Percentiles rank a stretch among this genome's conserved stretches.
These are phyloP conservation scores for Nitzschia palea DNA, from an alignment of 108 stramenopile genomes.

Conservation along the genomic window DNA sequence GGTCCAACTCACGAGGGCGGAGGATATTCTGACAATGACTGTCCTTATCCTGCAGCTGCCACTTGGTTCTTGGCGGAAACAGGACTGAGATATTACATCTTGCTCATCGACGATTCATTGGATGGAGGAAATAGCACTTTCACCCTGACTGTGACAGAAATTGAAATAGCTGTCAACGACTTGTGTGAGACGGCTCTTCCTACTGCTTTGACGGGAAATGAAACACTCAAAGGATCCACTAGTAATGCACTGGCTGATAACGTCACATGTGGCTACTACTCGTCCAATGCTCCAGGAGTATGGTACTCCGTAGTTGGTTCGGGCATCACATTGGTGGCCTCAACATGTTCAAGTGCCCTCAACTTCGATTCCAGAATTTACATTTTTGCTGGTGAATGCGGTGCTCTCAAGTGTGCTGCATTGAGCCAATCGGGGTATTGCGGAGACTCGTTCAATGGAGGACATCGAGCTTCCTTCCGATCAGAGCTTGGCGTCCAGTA, in stretches of 20 bases:
- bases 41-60: not conserved
- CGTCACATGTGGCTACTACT: not conserved
- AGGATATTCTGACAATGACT: no score
- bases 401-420: not conserved
- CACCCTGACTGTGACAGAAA: not conserved
- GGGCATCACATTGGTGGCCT: not conserved
- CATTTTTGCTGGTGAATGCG: constrained; percentile 6
- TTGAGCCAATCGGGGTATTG: no score
- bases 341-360: not conserved
- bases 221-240: not conserved
- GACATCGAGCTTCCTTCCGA: no score
- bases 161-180: constrained; percentile 4
- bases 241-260: not conserved
- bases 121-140: not conserved
- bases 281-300: not conserved
- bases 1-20: not conserved
- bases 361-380: not conserved
- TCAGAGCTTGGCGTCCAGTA: constrained; percentile 20
- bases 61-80: not conserved
- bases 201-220: not conserved
- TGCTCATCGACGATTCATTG: not conserved
- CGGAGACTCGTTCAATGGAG: no score
- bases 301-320: constrained; percentile 5
- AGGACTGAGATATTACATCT: constrained; percentile 11
- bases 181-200: constrained; percentile 2